These are phyloP conservation scores for Fusarium miscanthi DNA, from an alignment of 2,329 filamentous ascomycete species.

Conservation along the genomic window DNA sequence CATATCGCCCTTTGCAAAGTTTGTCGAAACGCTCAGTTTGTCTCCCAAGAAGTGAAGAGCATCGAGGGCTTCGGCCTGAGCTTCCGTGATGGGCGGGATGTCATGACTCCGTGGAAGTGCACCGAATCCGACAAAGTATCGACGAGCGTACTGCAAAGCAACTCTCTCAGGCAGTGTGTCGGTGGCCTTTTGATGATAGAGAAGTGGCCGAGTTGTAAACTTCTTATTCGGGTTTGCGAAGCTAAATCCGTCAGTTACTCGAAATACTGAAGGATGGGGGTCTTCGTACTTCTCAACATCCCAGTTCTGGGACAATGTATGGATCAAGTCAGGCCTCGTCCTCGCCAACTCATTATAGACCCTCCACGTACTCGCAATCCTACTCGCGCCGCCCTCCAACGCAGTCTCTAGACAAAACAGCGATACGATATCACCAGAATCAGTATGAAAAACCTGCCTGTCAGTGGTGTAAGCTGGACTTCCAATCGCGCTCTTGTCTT, in stretches of 20 bases:
- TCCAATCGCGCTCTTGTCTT: conserved; percentile 58
- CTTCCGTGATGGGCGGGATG: conserved; percentile 66
- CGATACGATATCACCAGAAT: conserved; percentile 67
- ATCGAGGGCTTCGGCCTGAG: conserved; percentile 63
- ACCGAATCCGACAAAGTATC: conserved; percentile 36
- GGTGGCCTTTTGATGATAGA: conserved; percentile 17
- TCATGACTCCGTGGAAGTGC: conserved; percentile 58
- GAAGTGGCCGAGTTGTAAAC: conserved; percentile 11
- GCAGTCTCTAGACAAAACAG: conserved; percentile 66
- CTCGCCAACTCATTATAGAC: conserved; percentile 72
- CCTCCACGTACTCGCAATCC: conserved; percentile 65
- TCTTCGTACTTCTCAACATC: conserved; percentile 53
- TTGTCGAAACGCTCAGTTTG: conserved; percentile 55
- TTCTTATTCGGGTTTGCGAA: conserved; percentile 21
- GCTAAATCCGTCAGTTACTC: background rate
- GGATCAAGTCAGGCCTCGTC: conserved; percentile 67
- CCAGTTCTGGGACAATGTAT: conserved; percentile 63
- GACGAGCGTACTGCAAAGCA: conserved; percentile 22
- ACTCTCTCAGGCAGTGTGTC: background rate
- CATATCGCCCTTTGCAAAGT: conserved; percentile 62
- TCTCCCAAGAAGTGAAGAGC: conserved; percentile 61
- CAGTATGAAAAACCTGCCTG: conserved; percentile 72
- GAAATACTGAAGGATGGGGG: too few species aligned
- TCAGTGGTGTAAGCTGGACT: conserved; percentile 67
- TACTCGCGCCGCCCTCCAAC: conserved; percentile 64